Evolutionary conservation across 1,139 yeast species (phyloP).

Genomic region (Diutina mesorugosa): DNA sequence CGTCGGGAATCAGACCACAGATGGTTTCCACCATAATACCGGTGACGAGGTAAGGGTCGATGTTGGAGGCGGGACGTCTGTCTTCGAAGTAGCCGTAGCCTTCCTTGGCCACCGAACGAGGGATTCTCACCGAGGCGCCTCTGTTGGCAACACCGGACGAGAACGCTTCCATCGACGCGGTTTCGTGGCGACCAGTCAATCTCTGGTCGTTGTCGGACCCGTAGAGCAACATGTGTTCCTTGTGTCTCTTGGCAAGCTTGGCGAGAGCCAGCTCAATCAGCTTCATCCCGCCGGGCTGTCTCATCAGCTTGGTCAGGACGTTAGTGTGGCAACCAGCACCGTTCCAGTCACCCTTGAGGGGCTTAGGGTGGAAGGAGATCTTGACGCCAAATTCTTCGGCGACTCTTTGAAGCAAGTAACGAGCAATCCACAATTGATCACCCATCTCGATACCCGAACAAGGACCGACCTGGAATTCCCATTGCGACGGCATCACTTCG

Average conservation of each 20-base stretch:
- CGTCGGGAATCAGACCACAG: conserved; percentile 90
- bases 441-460: conserved; percentile 94
- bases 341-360: conserved; percentile 97
- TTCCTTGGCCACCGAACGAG: conserved; percentile 96
- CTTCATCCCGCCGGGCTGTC: conserved; percentile 93
- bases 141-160: conserved; percentile 98
- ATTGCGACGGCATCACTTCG: conserved; percentile 99
- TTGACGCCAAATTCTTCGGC: conserved; percentile 98
- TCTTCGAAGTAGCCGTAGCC: conserved; percentile 98
- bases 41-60: conserved; percentile 95
- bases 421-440: conserved; percentile 92
- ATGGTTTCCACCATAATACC: conserved; percentile 97
- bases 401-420: conserved; percentile 84
- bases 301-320: conserved; percentile 86
- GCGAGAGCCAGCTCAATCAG: conserved; percentile 84
- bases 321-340: conserved; percentile 99
- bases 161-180: conserved; percentile 85
- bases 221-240: conserved; percentile 88
- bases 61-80: conserved; percentile 99
- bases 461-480: conserved; percentile 99
- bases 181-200: conserved; percentile 97
- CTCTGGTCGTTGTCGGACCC: conserved; percentile 93
- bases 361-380: conserved; percentile 98
- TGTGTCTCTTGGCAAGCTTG: conserved; percentile 91
- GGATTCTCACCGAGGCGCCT: conserved; percentile 97